phyloP scores from a whole-genome alignment of 257 asterid species.

The Salvia splendens region DNA sequence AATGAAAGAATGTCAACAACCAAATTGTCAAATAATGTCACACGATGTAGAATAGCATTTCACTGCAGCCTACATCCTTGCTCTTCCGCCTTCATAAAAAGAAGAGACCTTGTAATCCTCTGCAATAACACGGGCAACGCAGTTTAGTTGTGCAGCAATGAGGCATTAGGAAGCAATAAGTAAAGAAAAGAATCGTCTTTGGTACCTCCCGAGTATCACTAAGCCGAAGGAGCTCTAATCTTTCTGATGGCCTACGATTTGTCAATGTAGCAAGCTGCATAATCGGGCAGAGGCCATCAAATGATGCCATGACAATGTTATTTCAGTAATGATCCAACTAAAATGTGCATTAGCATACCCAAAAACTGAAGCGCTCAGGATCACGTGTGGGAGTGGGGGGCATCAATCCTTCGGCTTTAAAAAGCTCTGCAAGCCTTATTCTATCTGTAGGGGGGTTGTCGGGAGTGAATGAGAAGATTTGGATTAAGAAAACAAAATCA shows the following conservation, averaged over 20 bases:
- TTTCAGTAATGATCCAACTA: slow-evolving; percentile 19
- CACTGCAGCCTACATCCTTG: slow-evolving; percentile 65
- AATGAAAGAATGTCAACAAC: slow-evolving; percentile 32
- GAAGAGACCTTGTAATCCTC: slow-evolving; percentile 72
- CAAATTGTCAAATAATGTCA: slow-evolving; percentile 21
- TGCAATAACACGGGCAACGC: slow-evolving; percentile 35
- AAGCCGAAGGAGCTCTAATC: slow-evolving; percentile 77
- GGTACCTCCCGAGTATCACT: slow-evolving; percentile 81
- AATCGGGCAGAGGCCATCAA: slow-evolving; percentile 14
- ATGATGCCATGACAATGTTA: no score
- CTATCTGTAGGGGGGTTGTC: slow-evolving; percentile 53
- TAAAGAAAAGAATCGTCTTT: slow-evolving; percentile 7
- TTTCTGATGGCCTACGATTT: slow-evolving; percentile 81
- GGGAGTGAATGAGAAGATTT: slow-evolving; percentile 3
- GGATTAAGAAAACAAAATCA: neutral
- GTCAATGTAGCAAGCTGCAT: slow-evolving; percentile 84
- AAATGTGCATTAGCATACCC: slow-evolving; percentile 57
- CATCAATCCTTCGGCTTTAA: slow-evolving; percentile 85
- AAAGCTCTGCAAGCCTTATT: slow-evolving; percentile 74
- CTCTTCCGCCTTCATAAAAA: slow-evolving; percentile 73
- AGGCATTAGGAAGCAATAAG: neutral
- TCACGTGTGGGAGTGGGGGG: slow-evolving; percentile 74
- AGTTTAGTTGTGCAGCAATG: neutral
- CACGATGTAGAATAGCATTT: slow-evolving; percentile 23
- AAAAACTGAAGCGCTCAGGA: slow-evolving; percentile 91